phyloP scores from a whole-genome alignment of 306 rosid species.

The Vigna reflexopilosa region DNA sequence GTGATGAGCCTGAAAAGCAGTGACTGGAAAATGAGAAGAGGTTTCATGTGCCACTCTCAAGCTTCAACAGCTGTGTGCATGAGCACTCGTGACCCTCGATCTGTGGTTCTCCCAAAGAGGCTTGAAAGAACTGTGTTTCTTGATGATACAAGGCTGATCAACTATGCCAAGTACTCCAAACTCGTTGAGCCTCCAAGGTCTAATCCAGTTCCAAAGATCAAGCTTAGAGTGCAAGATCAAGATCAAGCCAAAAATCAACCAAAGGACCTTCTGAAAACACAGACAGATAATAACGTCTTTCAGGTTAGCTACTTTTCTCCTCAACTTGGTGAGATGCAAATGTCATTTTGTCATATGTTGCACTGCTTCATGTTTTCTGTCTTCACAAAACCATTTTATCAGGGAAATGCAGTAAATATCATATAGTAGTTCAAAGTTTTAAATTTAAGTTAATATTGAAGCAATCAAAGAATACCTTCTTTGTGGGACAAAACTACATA shows the following conservation, averaged over 20 bases:
- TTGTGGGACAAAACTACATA: neutral
- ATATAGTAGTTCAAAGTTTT: slow-evolving; percentile 5
- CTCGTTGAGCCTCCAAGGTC: slow-evolving; percentile 60
- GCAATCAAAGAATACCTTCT: slow-evolving; percentile 12
- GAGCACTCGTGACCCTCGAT: slow-evolving; percentile 56
- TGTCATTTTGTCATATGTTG: slow-evolving; percentile 1
- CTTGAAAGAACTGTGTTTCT: slow-evolving; percentile 41
- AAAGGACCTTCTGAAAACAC: slow-evolving; percentile 52
- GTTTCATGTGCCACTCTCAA: slow-evolving; percentile 86
- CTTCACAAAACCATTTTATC: neutral
- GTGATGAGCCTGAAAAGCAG: slow-evolving; percentile 53
- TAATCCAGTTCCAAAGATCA: slow-evolving; percentile 35
- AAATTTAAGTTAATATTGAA: slow-evolving; percentile 16
- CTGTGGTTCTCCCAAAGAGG: slow-evolving; percentile 60
- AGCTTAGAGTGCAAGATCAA: slow-evolving; percentile 32
- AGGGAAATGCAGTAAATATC: slow-evolving; percentile 3
- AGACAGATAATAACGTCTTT: slow-evolving; percentile 52
- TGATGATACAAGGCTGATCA: slow-evolving; percentile 51
- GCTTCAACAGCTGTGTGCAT: slow-evolving; percentile 83
- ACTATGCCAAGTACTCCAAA: slow-evolving; percentile 64
- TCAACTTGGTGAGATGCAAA: slow-evolving; percentile 17
- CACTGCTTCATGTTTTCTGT: neutral
- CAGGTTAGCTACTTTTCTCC: slow-evolving; percentile 57
- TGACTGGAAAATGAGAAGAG: slow-evolving; percentile 53
- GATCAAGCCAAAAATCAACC: slow-evolving; percentile 36